phyloP scores from a whole-genome alignment of 495 filamentous ascomycete genomes.

The Daldinia vernicosa region DNA sequence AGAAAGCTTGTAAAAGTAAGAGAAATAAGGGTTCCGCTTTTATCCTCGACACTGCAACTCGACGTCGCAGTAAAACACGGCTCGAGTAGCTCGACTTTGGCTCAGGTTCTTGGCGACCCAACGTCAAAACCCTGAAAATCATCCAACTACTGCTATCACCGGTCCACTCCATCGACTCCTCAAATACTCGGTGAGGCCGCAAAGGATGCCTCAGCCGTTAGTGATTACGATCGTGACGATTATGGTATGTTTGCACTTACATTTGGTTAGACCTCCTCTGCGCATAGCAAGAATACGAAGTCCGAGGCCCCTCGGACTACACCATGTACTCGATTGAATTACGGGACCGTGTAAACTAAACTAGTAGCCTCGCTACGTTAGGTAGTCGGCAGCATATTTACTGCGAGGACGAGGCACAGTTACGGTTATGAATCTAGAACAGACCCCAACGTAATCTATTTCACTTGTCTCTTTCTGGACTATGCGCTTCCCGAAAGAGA shows the following conservation, averaged over 20 bases:
- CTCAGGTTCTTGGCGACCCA: conserved; percentile 33
- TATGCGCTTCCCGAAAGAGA: conserved; percentile 5
- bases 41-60: conserved; percentile 20
- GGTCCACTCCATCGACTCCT: conserved; percentile 18
- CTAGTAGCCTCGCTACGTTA: neutral
- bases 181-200: conserved; percentile 19
- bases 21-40: conserved; percentile 11
- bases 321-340: conserved; percentile 13
- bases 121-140: conserved; percentile 14
- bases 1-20: conserved; percentile 29
- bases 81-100: conserved; percentile 16
- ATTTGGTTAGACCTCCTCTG: neutral
- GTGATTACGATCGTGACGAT: neutral
- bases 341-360: conserved; percentile 10
- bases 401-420: conserved; percentile 22
- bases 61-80: conserved; percentile 32
- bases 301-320: neutral
- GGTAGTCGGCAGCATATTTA: conserved; percentile 17
- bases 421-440: conserved; percentile 6
- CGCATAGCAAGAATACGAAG: neutral
- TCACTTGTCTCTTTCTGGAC: conserved; percentile 23
- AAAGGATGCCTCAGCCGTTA: conserved; percentile 14
- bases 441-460: conserved; percentile 1
- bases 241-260: neutral
- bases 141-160: conserved; percentile 7